phyloP scores from a whole-genome alignment of 306 rosid genomes.

The Canavalia ensiformis region DNA sequence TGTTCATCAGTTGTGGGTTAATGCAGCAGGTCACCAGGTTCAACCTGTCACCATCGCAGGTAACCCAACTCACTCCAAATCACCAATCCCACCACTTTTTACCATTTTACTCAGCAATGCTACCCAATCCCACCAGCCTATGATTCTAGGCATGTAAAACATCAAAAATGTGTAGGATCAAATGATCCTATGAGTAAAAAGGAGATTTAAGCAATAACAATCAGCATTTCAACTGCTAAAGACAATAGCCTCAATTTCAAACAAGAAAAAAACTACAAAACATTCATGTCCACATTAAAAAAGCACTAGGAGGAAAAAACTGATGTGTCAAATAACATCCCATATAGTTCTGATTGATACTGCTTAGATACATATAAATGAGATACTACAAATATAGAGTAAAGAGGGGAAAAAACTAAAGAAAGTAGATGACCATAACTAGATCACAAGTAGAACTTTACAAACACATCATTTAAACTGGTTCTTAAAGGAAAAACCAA shows the following conservation, averaged over 20 bases:
- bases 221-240: conserved; percentile 16
- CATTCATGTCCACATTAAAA: not conserved
- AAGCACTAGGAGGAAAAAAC: not conserved
- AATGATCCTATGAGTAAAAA: not conserved
- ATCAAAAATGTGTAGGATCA: not conserved
- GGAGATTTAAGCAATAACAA: not conserved
- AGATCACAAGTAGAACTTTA: conserved; percentile 1
- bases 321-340: not conserved
- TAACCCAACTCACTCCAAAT: not conserved
- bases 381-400: not conserved
- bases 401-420: not conserved
- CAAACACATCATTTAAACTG: not conserved
- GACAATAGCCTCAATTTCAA: conserved; percentile 1
- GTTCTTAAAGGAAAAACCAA: not conserved
- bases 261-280: not conserved
- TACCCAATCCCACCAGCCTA: not conserved
- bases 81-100: not conserved
- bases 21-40: not conserved
- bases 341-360: not conserved
- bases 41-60: not conserved
- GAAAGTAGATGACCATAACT: conserved; percentile 10
- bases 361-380: not conserved
- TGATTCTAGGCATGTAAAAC: too few relatives aligned
- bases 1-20: not conserved
- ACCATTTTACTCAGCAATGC: too few relatives aligned